Evolutionary conservation across 2,329 filamentous ascomycete species (phyloP).

Genomic region (Aspergillus fijiensis): DNA sequence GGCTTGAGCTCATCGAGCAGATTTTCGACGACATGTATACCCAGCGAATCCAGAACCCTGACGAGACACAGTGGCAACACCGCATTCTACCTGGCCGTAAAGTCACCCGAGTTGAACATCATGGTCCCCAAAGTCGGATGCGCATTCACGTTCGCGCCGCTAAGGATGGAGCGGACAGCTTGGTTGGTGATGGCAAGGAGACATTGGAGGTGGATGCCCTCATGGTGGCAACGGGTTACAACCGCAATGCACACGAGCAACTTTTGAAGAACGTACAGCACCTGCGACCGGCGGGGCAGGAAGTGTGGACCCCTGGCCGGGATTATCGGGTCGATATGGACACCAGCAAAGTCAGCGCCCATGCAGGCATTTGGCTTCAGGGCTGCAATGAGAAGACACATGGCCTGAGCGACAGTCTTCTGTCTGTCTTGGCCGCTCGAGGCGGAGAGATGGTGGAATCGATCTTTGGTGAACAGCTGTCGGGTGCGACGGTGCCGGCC

Average conservation of each 20-base stretch:
- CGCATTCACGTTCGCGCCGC: slow-evolving; percentile 60
- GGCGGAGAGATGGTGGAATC: slow-evolving; percentile 76
- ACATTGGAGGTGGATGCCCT: slow-evolving; percentile 74
- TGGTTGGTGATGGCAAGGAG: slow-evolving; percentile 52
- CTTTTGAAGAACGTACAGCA: slow-evolving; percentile 68
- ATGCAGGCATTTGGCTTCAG: slow-evolving; percentile 85
- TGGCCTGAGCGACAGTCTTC: slow-evolving; percentile 78
- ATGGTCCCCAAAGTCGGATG: slow-evolving; percentile 53
- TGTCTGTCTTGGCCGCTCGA: slow-evolving; percentile 73
- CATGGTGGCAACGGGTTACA: slow-evolving; percentile 85
- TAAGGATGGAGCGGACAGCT: slow-evolving; percentile 29
- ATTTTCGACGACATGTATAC: slow-evolving; percentile 87
- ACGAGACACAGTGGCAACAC: slow-evolving; percentile 76
- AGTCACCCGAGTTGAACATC: slow-evolving; percentile 60
- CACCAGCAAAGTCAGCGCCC: slow-evolving; percentile 64
- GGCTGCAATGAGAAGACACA: slow-evolving; percentile 92
- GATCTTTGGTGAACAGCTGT: slow-evolving; percentile 59
- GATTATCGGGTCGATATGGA: slow-evolving; percentile 78
- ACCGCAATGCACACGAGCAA: slow-evolving; percentile 71
- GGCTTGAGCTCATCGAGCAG: slow-evolving; percentile 83
- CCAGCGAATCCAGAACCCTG: slow-evolving; percentile 69
- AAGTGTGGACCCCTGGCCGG: slow-evolving; percentile 66
- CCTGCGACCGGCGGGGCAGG: slow-evolving; percentile 61
- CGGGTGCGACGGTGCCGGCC: slow-evolving; percentile 32
- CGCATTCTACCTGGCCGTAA: slow-evolving; percentile 71